Percentiles rank a stretch among this genome's conserved stretches.
phyloP scores from a whole-genome alignment of 2,329 filamentous ascomycete genomes.

The Parastagonospora nodorum region DNA sequence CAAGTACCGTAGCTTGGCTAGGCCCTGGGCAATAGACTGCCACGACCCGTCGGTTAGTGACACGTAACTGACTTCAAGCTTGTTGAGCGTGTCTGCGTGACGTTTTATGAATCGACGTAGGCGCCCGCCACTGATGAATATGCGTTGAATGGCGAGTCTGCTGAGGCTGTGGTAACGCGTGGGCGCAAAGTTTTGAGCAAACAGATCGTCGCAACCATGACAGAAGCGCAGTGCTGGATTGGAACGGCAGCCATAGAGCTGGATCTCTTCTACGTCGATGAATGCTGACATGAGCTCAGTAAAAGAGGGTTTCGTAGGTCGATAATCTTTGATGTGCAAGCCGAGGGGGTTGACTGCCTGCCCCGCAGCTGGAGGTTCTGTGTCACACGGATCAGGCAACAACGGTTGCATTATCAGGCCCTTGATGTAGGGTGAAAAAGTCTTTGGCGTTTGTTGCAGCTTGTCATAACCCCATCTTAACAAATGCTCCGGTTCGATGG shows the following conservation, averaged over 20 bases:
- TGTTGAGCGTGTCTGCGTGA: not conserved
- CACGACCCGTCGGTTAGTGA: slow-evolving; percentile 1
- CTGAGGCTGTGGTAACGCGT: not conserved
- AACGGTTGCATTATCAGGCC: not conserved
- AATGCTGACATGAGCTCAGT: not conserved
- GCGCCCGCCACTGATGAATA: slow-evolving; percentile 1
- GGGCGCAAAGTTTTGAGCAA: not conserved
- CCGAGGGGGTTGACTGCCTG: not conserved
- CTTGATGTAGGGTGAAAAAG: not conserved
- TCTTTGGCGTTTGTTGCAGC: not conserved
- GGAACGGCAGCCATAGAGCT: not conserved
- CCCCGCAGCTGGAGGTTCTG: not conserved
- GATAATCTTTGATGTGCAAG: not conserved
- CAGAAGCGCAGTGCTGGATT: not conserved
- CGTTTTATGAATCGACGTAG: slow-evolving; percentile 2
- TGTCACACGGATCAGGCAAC: not conserved
- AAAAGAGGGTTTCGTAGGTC: not conserved
- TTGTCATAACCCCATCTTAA: not conserved
- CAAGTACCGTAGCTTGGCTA: not conserved
- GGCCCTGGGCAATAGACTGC: not conserved
- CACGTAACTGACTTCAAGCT: not conserved
- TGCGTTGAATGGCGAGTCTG: not conserved
- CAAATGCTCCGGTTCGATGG: not conserved
- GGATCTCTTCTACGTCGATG: not conserved
- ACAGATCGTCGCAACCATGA: slow-evolving; percentile 4